Evolutionary conservation across 768 basidiomycete species (phyloP), one percentile per base, ranked within the genome.

Genomic region (Xerocomus spinulosus): DNA sequence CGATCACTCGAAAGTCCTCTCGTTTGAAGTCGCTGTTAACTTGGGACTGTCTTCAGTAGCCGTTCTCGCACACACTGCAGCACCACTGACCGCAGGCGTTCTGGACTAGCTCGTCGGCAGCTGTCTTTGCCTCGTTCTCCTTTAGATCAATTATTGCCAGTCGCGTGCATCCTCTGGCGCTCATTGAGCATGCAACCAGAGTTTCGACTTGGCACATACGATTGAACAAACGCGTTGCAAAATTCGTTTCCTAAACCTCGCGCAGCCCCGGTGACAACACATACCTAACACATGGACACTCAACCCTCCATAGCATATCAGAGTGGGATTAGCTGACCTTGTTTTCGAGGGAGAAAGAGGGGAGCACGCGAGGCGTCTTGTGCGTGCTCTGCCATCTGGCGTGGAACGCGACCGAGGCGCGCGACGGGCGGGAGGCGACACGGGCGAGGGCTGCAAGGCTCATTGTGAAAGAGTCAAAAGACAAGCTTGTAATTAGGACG

Each of bases 221-320:
- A 24, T 5, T 37, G 37, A 28, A 93, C 60, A 67, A 97, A 93
- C 12, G 92, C 92, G 38, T 83, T 79, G 64, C 92, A 93, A 64
- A 97, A 92, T 66, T 92, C 85, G 55, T 87, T 78, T 7, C 95
- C 95, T 38, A 98, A 72, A 7, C 95, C 95, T 59, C 88, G 78
- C 12, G 93, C 95, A 45, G 85, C 95, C 38, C 95, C 95, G 32
- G 95, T 98, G 42, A 98, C 83, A 57, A 94, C 72, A 70, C 90
- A 91, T 45, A 92, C 92, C 84, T 95, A 60, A 7, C 17, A 28
- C 35, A 12, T 23, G 29, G 51, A 47, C 24, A 7, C 14, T 42
- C 29, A 44, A 42, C 14, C 26, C 18, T 24, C 29, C 28, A 13
- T 20, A 30, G 13, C 48, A 24, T 29, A 41, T 30, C 24, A 13